Evolutionary conservation across 768 basidiomycete species (phyloP).

Genomic region (Hirschioporus abietinus): DNA sequence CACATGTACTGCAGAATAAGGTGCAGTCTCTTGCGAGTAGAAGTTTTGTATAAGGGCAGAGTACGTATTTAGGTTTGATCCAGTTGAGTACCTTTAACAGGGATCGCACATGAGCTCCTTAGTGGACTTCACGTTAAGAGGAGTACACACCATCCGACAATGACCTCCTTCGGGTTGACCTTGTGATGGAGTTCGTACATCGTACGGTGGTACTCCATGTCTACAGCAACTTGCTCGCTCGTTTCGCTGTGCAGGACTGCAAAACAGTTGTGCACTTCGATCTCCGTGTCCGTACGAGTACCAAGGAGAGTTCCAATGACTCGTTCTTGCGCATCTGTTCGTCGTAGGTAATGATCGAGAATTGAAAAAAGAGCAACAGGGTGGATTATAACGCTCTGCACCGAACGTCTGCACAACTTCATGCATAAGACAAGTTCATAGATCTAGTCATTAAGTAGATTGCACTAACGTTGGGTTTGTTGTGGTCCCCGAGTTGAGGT

Average conservation of each 20-base stretch:
- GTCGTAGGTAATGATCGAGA: constrained; percentile 93
- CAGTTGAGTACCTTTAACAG: constrained; percentile 79
- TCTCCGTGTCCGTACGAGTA: constrained; percentile 55
- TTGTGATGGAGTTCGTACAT: constrained; percentile 90
- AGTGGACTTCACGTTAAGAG: not conserved
- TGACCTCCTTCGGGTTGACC: constrained; percentile 79
- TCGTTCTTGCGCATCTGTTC: constrained; percentile 73
- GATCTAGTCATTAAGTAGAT: not conserved
- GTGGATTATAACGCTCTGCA: constrained; percentile 74
- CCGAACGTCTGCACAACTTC: constrained; percentile 48
- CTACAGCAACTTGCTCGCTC: constrained; percentile 89
- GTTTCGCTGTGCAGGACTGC: constrained; percentile 92
- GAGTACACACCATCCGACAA: constrained; percentile 84
- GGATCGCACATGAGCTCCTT: not conserved
- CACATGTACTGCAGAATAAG: constrained; percentile 86
- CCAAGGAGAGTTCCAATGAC: constrained; percentile 97
- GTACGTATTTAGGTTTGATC: constrained; percentile 86
- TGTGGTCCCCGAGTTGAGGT: constrained; percentile 23
- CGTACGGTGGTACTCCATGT: constrained; percentile 91
- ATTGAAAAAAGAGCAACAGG: constrained; percentile 92
- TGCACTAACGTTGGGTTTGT: constrained; percentile 30
- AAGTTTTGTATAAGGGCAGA: constrained; percentile 98
- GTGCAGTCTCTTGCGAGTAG: constrained; percentile 87
- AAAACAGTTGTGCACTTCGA: constrained; percentile 82
- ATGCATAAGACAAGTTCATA: not conserved